phyloP scores from a whole-genome alignment of 345 rosid genomes.

The Conringia planisiliqua region DNA sequence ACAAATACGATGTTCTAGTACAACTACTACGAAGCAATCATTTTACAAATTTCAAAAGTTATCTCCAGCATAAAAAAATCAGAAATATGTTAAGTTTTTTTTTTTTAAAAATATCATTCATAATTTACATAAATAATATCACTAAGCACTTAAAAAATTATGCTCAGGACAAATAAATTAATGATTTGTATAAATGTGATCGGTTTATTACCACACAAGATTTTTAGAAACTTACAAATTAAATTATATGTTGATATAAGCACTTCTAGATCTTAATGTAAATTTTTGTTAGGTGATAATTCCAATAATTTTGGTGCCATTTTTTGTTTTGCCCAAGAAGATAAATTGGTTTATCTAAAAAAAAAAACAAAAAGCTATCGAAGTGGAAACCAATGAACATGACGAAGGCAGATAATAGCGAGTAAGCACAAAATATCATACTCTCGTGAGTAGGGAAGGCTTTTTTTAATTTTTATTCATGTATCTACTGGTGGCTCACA shows the following conservation, averaged over 20 bases:
- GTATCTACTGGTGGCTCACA: constrained; percentile 30
- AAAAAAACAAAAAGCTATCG: background rate
- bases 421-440: background rate
- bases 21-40: no score
- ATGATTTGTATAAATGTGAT: background rate
- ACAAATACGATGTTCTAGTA: no score
- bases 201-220: background rate
- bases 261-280: background rate
- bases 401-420: background rate
- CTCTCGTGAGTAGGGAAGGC: constrained; percentile 3
- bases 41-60: background rate
- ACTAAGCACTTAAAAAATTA: background rate
- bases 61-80: background rate
- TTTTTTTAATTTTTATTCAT: background rate
- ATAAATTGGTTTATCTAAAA: background rate
- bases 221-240: background rate
- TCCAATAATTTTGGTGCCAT: background rate
- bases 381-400: constrained; percentile 10
- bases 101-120: background rate
- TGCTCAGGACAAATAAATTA: background rate
- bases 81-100: background rate
- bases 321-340: background rate
- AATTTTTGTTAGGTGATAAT: background rate
- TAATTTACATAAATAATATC: background rate
- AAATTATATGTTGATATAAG: background rate